Evolutionary conservation across 805 yeast genomes (phyloP), one percentile per base, ranked within the genome.

Genomic region (Candida sonorensis): DNA sequence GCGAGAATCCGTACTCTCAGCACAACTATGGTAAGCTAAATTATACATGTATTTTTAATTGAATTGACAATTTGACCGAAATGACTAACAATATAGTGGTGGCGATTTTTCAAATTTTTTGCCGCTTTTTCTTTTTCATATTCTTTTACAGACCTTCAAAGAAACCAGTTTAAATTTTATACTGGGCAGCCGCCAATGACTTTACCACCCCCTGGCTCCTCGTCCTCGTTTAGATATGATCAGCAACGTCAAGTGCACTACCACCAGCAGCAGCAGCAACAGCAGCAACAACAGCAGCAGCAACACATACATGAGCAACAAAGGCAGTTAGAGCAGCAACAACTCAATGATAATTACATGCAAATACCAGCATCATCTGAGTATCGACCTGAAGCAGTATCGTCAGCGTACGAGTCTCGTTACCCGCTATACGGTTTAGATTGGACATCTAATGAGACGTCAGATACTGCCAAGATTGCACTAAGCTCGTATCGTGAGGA

Each of bases 401-500:
- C 60, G 57, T 72, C 75, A 1, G 58, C 59, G 36, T 72, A 61
- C 39, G 73, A 69, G 33, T 52, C 72, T 0, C 59, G 64, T 31
- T 67, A 64, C 56, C 78, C 78, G 1, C 48, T 76, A 10, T 72
- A 62, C 37, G 62, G 67, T 5, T 54, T 66, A 20, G 80, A 72
- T 39, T 76, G 83, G 83, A 45, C 71, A 5, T 39, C 41, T 16
- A 41, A 59, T n/a, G 17, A 26, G 1, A 42, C 40, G 13, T 51
- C 61, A 3, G 64, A 62, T 2, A 37, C 49, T 9, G 77, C 76
- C 7, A 60, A 67, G 29, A 56, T 83, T 7, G 92, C 85, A 0
- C 51, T 81, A n/a, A 68, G 79, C n/a, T 72, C 95, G 0, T 85
- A 77, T 51, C 72, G 82, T 37, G 97, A 88, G 53, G 94, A 85